A percentile compares a stretch with the other conserved stretches of the same genome.
Evolutionary conservation across 371 early-diverging fungal species (phyloP).

Genomic region (Parasitella parasitica): DNA sequence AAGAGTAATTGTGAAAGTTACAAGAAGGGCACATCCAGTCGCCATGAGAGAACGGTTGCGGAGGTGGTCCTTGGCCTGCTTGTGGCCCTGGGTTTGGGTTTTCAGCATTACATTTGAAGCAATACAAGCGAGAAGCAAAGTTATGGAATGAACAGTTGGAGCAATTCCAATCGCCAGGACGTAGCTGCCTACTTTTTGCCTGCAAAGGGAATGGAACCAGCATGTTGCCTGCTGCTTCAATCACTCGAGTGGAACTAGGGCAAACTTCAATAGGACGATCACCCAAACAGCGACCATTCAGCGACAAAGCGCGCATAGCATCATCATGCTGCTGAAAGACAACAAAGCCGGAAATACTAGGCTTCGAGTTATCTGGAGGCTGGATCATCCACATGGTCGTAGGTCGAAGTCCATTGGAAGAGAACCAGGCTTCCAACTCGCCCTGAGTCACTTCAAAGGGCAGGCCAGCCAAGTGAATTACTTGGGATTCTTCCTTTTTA

Average conservation of each 20-base stretch:
- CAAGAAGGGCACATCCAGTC: constrained; percentile 59
- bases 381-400: constrained; percentile 57
- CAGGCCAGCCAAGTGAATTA: constrained; percentile 63
- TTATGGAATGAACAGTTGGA: constrained; percentile 73
- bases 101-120: constrained; percentile 68
- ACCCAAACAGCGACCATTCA: constrained; percentile 70
- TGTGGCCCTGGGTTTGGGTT: constrained; percentile 43
- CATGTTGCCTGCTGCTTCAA: constrained; percentile 56
- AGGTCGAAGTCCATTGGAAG: constrained; percentile 57
- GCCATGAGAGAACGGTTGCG: constrained; percentile 27
- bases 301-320: constrained; percentile 59
- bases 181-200: constrained; percentile 38
- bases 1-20: constrained; percentile 59
- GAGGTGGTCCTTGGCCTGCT: constrained; percentile 20
- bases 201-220: constrained; percentile 62
- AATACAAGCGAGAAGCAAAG: constrained; percentile 68
- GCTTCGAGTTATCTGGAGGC: constrained; percentile 46
- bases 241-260: constrained; percentile 59
- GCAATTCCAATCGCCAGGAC: constrained; percentile 82
- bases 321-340: constrained; percentile 60
- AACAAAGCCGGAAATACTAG: constrained; percentile 63
- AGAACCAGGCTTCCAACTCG: constrained; percentile 68
- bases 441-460: constrained; percentile 66
- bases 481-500: constrained; percentile 64
- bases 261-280: constrained; percentile 68